phyloP scores from a whole-genome alignment of 768 basidiomycete species.

The Lentinula raphanica region DNA sequence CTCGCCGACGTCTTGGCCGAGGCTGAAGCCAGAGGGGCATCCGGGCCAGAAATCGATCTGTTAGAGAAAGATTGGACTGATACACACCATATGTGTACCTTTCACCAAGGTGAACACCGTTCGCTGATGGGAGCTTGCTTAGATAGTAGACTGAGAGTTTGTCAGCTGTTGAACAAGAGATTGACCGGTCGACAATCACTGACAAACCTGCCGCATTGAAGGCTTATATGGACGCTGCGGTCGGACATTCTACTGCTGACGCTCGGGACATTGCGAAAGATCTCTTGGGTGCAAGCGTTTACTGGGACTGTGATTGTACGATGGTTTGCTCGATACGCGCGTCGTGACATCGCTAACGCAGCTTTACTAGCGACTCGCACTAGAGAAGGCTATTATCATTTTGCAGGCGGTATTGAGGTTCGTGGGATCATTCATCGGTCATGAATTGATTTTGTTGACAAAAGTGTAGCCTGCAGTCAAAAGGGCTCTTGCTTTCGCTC shows the following conservation, averaged over 20 bases:
- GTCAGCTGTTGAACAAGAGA: slow-evolving; percentile 56
- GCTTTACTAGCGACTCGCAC: slow-evolving; percentile 66
- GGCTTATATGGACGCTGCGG: slow-evolving; percentile 51
- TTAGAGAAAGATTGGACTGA: slow-evolving; percentile 76
- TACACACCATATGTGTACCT: slow-evolving; percentile 68
- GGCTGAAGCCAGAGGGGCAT: slow-evolving; percentile 59
- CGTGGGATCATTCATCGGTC: not conserved
- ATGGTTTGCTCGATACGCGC: slow-evolving; percentile 7
- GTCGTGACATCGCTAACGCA: not conserved
- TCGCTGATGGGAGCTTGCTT: not conserved
- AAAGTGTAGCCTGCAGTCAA: slow-evolving; percentile 63
- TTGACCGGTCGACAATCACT: slow-evolving; percentile 40
- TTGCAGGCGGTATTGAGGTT: slow-evolving; percentile 72
- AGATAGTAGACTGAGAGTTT: not conserved
- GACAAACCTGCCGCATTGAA: slow-evolving; percentile 54
- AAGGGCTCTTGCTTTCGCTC: slow-evolving; percentile 74
- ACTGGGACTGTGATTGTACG: slow-evolving; percentile 88
- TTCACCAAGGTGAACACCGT: slow-evolving; percentile 63
- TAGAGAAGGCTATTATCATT: slow-evolving; percentile 88
- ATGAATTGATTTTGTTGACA: not conserved
- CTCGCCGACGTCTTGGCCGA: slow-evolving; percentile 68
- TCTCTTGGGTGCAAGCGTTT: slow-evolving; percentile 63
- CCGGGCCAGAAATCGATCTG: slow-evolving; percentile 63
- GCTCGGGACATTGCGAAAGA: slow-evolving; percentile 71
- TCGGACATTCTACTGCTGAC: slow-evolving; percentile 67